Conservation (phyloP, 306 rosid species). For the Begonia loranthoides region DNA sequence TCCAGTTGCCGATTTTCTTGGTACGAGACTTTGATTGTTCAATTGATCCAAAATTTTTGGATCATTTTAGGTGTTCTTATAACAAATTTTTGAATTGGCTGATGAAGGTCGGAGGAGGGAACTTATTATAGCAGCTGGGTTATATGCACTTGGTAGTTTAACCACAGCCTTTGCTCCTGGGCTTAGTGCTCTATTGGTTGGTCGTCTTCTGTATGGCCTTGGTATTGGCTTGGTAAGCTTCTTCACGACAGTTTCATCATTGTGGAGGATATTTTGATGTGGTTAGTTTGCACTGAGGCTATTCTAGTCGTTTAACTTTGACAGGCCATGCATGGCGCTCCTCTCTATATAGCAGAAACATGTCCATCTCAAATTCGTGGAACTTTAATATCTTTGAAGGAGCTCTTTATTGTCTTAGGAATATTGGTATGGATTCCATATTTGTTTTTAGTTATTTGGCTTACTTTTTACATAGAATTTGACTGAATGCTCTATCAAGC, state of each 20-base stretch:
- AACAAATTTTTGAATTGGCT: slow-evolving; percentile 12
- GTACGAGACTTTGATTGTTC: slow-evolving; percentile 25
- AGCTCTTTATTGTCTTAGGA: slow-evolving; percentile 91
- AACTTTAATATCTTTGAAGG: slow-evolving; percentile 85
- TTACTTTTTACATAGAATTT: slow-evolving; percentile 6
- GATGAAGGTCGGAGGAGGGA: slow-evolving; percentile 68
- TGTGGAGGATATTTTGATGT: slow-evolving; percentile 2
- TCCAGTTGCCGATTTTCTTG: slow-evolving; percentile 81
- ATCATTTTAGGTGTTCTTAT: slow-evolving; percentile 12
- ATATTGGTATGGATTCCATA: slow-evolving; percentile 51
- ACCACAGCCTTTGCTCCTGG: slow-evolving; percentile 62
- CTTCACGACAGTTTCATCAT: slow-evolving; percentile 1
- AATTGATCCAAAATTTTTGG: slow-evolving; percentile 11
- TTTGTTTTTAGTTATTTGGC: slow-evolving; percentile 7
- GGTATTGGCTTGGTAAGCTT: slow-evolving; percentile 87
- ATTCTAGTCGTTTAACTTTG: slow-evolving; percentile 8
- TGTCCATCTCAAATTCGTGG: slow-evolving; percentile 92
- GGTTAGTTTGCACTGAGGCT: background rate
- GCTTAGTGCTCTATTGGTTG: slow-evolving; percentile 58
- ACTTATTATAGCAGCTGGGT: slow-evolving; percentile 51
- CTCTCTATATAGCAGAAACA: slow-evolving; percentile 92
- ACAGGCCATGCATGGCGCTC: slow-evolving; percentile 99
- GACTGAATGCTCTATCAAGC: slow-evolving; percentile 16
- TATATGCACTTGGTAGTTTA: slow-evolving; percentile 56
- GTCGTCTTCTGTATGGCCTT: slow-evolving; percentile 82